Evolutionary conservation across 371 early-diverging fungal species (phyloP), one percentile per base, ranked within the genome.

Genomic region (Mortierella sp.): DNA sequence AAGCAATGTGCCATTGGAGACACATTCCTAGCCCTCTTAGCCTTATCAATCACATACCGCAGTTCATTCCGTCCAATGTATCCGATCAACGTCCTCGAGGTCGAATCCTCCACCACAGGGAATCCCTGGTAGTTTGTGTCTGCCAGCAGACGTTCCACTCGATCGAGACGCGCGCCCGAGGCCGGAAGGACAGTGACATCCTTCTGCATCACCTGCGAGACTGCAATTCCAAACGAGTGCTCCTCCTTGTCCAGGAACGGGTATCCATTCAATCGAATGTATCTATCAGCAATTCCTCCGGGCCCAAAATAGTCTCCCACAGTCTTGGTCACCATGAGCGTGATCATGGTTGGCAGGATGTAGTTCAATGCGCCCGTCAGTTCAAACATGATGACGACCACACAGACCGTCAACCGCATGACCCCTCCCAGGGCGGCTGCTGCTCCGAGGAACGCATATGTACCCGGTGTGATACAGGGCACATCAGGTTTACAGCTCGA

Each of bases 301-400:
- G 85, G 83, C 30, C 87, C 87, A 72, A 97, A 88, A 49, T 84
- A 82, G 67, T 97, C 98, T 21, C 92, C 97, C 4, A 94, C 90
- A 61, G 94, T 90, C 56, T 94, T 93, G 12, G 96, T 90, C 6
- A 93, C 86, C 90, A 97, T 93, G 42, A 98, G 83, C 9, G 92
- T 88, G 62, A 97, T 90, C 96, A 97, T 95, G 4, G 95, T 91
- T 0, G 98, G 98, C 39, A 99, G 83, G 50, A 96, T 92, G 64
- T 94, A 96, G 31, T 91, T 91, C 27, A 96, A 81, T 7, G 94
- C 94, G 8, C 97, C 97, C 0, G 99, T 99, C 44, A 99, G 80
- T 73, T 99, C 99, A 76, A 97, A 95, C 95, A 99, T 97, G 63
- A 98, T 96, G 4, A 98, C 97, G 0, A 93, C 94, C 21, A 94